Evolutionary conservation across 2,329 filamentous ascomycete genomes (phyloP), one percentile per base, ranked within the genome.

Genomic region (Alternaria solani): DNA sequence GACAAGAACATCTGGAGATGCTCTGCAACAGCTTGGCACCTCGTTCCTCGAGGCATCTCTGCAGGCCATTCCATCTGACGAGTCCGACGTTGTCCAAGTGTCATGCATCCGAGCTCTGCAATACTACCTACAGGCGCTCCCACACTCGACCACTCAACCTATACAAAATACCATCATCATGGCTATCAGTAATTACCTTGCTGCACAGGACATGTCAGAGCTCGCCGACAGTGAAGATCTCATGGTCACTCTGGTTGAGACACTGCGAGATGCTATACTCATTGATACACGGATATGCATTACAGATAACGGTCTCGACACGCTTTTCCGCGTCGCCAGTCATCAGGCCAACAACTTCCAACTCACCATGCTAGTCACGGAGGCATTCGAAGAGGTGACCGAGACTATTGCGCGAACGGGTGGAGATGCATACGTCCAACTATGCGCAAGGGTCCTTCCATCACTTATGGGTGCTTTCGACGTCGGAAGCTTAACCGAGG

Each of bases 301-400:
- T 23, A 87, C 89, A 0, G 89, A 91, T 12, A 87, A 90, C 46
- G 92, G 94, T 23, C 83, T 97, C 6, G 91, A 95, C 69, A 83
- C 94, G 14, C 86, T 99, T 8, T 98, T 99, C 81, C 87, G 91
- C 54, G 88, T 98, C 61, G 94, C 93, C 23, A 95, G 93, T 76
- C 89, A 94, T 73, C 93, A 93, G 28, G 92, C 94, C 0, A 88
- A 87, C 62, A 98, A 96, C 80, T 96, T 96, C 81, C 94, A 97
- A 77, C 87, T 97, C 47, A 93, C 90, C 0, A 90, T 94, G 81
- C 83, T 97, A 52, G 91, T 98, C 25, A 91, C 88, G 36, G 95
- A 99, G 79, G 89, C 92, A 0, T 96, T 99, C 73, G 94, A 98
- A 77, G 92, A 95, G 43, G 89, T 97, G 57, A 91, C 94, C 6